Evolutionary conservation across 2,329 filamentous ascomycete species (phyloP).

Genomic region (Fusarium nodosum): DNA sequence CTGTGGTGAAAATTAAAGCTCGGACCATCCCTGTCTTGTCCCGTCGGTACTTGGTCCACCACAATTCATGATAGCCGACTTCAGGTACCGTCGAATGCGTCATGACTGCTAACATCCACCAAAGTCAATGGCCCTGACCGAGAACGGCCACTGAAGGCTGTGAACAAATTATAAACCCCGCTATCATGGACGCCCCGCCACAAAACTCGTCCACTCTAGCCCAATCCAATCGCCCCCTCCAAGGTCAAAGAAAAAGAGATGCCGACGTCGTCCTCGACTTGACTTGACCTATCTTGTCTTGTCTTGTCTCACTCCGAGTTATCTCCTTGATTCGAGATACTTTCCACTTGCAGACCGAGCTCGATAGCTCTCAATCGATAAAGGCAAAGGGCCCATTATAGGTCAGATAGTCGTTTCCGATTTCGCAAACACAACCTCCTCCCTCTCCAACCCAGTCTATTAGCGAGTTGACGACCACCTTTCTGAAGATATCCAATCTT

Average conservation of each 20-base stretch:
- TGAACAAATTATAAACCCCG: conserved; percentile 41
- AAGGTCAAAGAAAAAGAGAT: conserved; percentile 27
- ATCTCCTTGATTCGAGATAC: conserved; percentile 35
- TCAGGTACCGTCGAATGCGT: conserved; percentile 42
- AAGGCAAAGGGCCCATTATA: conserved; percentile 10
- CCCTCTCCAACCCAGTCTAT: conserved; percentile 1
- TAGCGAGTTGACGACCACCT: conserved; percentile 6
- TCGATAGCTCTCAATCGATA: conserved; percentile 18
- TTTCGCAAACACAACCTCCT: conserved; percentile 12
- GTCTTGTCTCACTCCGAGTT: conserved; percentile 33
- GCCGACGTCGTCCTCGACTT: conserved; percentile 16
- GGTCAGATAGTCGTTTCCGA: conserved; percentile 4
- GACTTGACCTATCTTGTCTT: conserved; percentile 18
- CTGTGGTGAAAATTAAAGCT: conserved; percentile 39
- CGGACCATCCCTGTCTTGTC: conserved; percentile 26
- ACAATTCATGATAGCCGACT: conserved; percentile 37
- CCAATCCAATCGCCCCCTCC: conserved; percentile 27
- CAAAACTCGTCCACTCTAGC: conserved; percentile 43
- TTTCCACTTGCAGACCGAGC: conserved; percentile 1
- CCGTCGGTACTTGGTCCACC: conserved; percentile 35
- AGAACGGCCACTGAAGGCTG: conserved; percentile 38
- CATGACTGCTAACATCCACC: conserved; percentile 33
- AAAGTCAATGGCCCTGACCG: conserved; percentile 13
- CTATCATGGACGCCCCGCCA: conserved; percentile 48
- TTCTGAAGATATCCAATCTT: conserved; percentile 37